Evolutionary conservation across 805 yeast genomes (phyloP).

Genomic region (Kodamaea kakaduensis): DNA sequence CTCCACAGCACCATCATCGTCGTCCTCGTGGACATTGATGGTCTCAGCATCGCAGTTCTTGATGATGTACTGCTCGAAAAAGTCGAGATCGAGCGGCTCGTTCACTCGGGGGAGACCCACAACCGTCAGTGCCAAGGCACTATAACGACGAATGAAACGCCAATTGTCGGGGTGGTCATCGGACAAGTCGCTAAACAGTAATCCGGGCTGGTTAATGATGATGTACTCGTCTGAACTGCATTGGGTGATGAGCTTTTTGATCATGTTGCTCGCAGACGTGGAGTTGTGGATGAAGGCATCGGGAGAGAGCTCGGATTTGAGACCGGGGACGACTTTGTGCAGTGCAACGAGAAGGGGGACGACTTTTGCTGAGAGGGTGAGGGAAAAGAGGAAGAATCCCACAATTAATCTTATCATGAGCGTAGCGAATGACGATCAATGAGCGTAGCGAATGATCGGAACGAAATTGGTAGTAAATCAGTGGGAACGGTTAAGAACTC

Average conservation of each 20-base stretch:
- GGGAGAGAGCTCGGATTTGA: constrained; percentile 21
- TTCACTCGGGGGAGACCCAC: constrained; percentile 53
- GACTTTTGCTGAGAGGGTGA: constrained; percentile 11
- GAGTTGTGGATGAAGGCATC: constrained; percentile 19
- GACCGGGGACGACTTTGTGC: constrained; percentile 33
- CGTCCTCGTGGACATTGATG: constrained; percentile 32
- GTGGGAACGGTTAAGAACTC: too few relatives aligned
- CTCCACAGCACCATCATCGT: constrained; percentile 45
- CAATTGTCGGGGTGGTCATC: constrained; percentile 35
- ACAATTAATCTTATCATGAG: neutral
- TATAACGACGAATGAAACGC: constrained; percentile 47
- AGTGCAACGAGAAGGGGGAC: constrained; percentile 38
- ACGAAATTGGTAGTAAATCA: neutral
- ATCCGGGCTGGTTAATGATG: constrained; percentile 38
- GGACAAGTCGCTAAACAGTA: constrained; percentile 26
- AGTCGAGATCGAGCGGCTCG: constrained; percentile 39
- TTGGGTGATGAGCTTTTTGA: constrained; percentile 33
- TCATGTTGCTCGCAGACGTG: constrained; percentile 28
- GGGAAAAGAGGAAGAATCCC: constrained; percentile 7
- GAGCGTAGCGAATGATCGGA: too few relatives aligned
- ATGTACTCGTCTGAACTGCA: constrained; percentile 39
- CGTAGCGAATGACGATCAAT: too few relatives aligned
- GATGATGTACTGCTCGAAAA: constrained; percentile 39
- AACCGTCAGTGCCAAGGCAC: constrained; percentile 56
- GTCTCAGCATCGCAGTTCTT: constrained; percentile 51